A percentile compares a stretch with the other conserved stretches of the same genome.
Evolutionary conservation across 257 asterid genomes (phyloP).

Genomic region (Thymus mandschuricus): DNA sequence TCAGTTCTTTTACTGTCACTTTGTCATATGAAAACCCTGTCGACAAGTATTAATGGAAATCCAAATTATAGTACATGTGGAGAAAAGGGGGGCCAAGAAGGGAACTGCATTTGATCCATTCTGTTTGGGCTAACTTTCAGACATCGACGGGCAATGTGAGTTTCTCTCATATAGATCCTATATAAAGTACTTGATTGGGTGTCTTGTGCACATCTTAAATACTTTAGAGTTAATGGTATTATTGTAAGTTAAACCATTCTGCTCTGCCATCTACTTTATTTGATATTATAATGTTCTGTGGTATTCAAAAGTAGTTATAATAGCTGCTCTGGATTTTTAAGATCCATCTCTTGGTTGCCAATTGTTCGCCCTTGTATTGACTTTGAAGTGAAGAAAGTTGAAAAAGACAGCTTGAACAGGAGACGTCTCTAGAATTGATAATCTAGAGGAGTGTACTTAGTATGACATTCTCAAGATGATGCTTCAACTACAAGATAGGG

Average conservation of each 20-base stretch:
- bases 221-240: slow-evolving; percentile 18
- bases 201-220: slow-evolving; percentile 9
- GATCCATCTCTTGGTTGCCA: slow-evolving; percentile 8
- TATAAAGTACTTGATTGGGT: not conserved
- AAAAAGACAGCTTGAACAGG: slow-evolving; percentile 12
- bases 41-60: too few relatives aligned
- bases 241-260: slow-evolving; percentile 1
- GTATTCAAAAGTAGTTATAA: slow-evolving; percentile 12
- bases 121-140: slow-evolving; percentile 97
- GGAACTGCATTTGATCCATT: slow-evolving; percentile 73
- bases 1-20: slow-evolving; percentile 22
- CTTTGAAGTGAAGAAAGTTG: not conserved
- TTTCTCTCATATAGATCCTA: slow-evolving; percentile 34
- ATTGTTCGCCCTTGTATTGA: not conserved
- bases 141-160: slow-evolving; percentile 70
- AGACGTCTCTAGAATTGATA: not conserved
- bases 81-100: slow-evolving; percentile 70
- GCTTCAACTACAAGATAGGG: not conserved
- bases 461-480: not conserved
- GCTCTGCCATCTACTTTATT: slow-evolving; percentile 18
- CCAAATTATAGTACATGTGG: slow-evolving; percentile 70
- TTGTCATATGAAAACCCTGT: slow-evolving; percentile 24
- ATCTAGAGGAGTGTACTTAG: not conserved
- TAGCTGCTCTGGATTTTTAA: slow-evolving; percentile 9
- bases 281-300: not conserved